Conservation (phyloP, 495 filamentous ascomycete species). For the Penicillium bovifimosum region DNA sequence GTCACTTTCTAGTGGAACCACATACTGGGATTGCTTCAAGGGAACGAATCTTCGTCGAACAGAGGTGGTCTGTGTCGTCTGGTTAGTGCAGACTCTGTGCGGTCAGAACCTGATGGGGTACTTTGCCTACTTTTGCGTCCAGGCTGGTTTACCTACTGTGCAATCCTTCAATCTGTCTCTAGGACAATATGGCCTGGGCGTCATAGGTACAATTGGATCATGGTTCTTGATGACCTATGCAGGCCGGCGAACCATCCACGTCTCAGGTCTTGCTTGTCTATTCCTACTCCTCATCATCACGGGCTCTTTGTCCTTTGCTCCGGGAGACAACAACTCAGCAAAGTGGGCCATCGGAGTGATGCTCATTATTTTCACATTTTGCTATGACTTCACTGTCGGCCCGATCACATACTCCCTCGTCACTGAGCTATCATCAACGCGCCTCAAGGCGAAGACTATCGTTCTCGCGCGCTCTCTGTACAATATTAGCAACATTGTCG, state of each 20-base stretch:
- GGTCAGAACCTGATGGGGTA: constrained; percentile 67
- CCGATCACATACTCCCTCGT: constrained; percentile 69
- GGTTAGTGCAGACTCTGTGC: constrained; percentile 66
- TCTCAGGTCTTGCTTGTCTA: constrained; percentile 54
- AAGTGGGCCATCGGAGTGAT: constrained; percentile 43
- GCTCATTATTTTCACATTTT: constrained; percentile 58
- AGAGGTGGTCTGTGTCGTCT: constrained; percentile 60
- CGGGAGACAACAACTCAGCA: constrained; percentile 33
- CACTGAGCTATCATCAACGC: constrained; percentile 57
- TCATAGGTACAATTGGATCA: constrained; percentile 56
- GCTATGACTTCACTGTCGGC: constrained; percentile 64
- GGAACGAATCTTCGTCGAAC: constrained; percentile 62
- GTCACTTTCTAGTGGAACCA: constrained; percentile 52
- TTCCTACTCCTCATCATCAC: constrained; percentile 55
- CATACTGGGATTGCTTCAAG: constrained; percentile 63
- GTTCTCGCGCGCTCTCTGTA: constrained; percentile 59
- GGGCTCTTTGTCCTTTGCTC: constrained; percentile 57
- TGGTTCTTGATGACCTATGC: constrained; percentile 60
- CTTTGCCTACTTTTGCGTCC: constrained; percentile 62
- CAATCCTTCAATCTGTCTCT: constrained; percentile 61
- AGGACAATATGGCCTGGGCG: constrained; percentile 61
- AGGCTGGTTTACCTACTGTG: constrained; percentile 53
- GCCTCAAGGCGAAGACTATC: constrained; percentile 64
- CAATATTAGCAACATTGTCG: constrained; percentile 58
- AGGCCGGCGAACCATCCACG: constrained; percentile 60